Conservation (phyloP, 2,329 filamentous ascomycete genomes). For the Teratosphaeria pseudoeucalypti region DNA sequence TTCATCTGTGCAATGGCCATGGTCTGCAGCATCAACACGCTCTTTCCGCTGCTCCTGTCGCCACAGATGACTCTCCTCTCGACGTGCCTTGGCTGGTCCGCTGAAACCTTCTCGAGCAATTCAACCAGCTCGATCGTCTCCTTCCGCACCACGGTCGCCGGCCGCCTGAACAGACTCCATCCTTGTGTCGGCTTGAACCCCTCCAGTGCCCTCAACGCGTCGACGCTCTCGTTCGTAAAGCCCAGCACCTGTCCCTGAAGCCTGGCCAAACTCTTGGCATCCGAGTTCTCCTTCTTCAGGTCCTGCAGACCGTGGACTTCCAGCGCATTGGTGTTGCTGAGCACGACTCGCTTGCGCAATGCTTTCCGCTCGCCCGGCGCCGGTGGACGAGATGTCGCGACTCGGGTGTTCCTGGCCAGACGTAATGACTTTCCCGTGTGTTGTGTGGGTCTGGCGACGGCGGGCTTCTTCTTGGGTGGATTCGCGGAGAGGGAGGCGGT, state of each 20-base stretch:
- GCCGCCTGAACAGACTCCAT: conserved; percentile 77
- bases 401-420: conserved; percentile 21
- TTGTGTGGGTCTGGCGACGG: conserved; percentile 9
- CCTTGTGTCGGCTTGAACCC: conserved; percentile 85
- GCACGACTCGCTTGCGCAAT: conserved; percentile 74
- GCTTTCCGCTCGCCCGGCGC: conserved; percentile 72
- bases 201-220: conserved; percentile 71
- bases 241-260: conserved; percentile 58
- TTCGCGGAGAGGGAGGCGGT: conserved; percentile 17
- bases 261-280: conserved; percentile 30
- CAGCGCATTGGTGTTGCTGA: conserved; percentile 89
- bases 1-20: conserved; percentile 72
- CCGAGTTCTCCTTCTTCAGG: conserved; percentile 28
- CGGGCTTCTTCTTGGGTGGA: conserved; percentile 20
- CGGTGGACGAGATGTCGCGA: conserved; percentile 16
- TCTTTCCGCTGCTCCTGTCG: conserved; percentile 71
- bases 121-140: conserved; percentile 66
- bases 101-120: conserved; percentile 26
- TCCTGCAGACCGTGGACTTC: conserved; percentile 59
- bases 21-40: conserved; percentile 71
- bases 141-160: conserved; percentile 64
- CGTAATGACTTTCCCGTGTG: conserved; percentile 18
- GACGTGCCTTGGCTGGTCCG: conserved; percentile 37
- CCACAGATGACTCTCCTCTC: conserved; percentile 62
- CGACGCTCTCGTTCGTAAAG: conserved; percentile 59